Base-by-base conservation (phyloP, 495 filamentous ascomycete genomes). In the Niebla homalea region DNA sequence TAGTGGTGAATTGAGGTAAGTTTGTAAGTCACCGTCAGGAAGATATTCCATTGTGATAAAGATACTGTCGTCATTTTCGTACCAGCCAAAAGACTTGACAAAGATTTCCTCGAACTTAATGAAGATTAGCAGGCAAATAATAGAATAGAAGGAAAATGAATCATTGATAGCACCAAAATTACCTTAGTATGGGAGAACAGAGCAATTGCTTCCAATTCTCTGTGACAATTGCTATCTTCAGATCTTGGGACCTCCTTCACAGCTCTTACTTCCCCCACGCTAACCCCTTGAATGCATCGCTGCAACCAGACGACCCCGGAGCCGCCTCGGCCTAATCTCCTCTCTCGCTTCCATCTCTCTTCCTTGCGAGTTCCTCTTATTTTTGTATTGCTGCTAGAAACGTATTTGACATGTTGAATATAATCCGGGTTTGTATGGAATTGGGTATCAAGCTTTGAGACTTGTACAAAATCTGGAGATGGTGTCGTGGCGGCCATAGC, bases 21-120 rank as follows among this genome's bases (percentile, higher is more conserved):
- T 52, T 32, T 62, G 48, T 32, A 71, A 48, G 36, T 68, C 61
- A 0, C 69, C 67, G 36, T 60, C 40, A 8, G 58, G 49, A 25
- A 68, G 53, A 49, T 71, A 70, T 47, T 73, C 70, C 69, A 70
- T 70, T 7, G 68, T 57, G 26, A 73, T 60, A 39, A 58, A 67
- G 2, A 73, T 39, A 11, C 35, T 42, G 0, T 58, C 57, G 0
- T 49, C 22, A 19, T 46, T 46, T 38, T 70, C 63, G 48, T 63
- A 71, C 70, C 70, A 73, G 8, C 36, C 53, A 25, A 46, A 46
- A 26, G 18, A 46, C 8, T 46, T 21, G 23, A 46, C 43, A 18
- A 46, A 46, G 7, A 6, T 5, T 5, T 46, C 11, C 5, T 46
- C 43, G 21, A 25, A 8, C 23, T 46, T n/a, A 7, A 29, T 25